Evolutionary conservation across 2,329 filamentous ascomycete species (phyloP).

Genomic region (Cytospora piceicola): DNA sequence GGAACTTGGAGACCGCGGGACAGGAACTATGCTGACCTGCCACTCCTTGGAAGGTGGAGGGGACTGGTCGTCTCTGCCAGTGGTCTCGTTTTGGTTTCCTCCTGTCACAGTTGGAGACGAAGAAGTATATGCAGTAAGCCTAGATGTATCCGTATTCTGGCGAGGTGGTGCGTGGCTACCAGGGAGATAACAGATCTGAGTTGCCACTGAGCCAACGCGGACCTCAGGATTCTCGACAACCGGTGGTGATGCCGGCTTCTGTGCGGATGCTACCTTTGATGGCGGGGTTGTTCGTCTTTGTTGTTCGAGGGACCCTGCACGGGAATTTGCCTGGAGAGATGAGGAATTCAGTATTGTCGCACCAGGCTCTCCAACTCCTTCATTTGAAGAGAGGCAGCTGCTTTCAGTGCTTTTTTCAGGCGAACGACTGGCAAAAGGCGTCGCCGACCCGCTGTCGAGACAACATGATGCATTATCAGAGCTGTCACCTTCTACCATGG

Average conservation of each 20-base stretch:
- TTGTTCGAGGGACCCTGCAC: not conserved
- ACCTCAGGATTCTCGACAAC: no score
- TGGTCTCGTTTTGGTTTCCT: not conserved
- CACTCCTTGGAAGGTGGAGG: not conserved
- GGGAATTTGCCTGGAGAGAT: not conserved
- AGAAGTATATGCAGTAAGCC: not conserved
- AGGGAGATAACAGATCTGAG: not conserved
- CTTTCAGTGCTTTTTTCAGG: conserved; percentile 1
- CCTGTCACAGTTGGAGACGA: not conserved
- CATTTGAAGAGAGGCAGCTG: not conserved
- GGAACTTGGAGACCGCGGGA: not conserved
- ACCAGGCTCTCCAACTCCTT: not conserved
- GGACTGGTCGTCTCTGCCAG: not conserved
- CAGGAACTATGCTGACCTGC: conserved; percentile 20
- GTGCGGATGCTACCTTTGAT: not conserved
- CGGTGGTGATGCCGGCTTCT: not conserved
- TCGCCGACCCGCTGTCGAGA: conserved; percentile 10
- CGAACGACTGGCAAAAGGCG: not conserved
- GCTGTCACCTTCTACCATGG: conserved; percentile 20
- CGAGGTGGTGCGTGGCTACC: not conserved
- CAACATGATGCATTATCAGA: conserved; percentile 11
- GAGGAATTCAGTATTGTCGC: not conserved
- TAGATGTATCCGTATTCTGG: not conserved
- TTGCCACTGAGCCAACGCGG: no score
- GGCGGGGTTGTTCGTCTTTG: not conserved